Conservation (phyloP, 768 basidiomycete species). For the Strobilomyces dryophilus region DNA sequence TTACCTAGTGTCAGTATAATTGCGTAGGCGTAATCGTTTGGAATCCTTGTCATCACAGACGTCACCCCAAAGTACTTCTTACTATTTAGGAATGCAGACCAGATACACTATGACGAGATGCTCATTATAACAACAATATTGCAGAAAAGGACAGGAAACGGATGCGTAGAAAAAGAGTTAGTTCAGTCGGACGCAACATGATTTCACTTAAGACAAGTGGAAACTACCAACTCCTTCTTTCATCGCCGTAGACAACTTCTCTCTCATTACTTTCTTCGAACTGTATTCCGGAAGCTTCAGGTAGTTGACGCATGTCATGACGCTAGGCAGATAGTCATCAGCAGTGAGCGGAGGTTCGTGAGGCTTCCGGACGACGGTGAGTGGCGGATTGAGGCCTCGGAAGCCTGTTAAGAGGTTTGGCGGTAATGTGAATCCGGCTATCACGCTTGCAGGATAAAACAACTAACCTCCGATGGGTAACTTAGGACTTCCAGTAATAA, state of each 20-base stretch:
- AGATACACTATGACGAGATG: neutral
- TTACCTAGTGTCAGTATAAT: neutral
- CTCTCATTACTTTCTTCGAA: conserved; percentile 75
- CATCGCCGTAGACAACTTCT: conserved; percentile 82
- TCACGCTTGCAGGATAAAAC: neutral
- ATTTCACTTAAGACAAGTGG: conserved; percentile 76
- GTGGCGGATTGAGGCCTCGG: conserved; percentile 87
- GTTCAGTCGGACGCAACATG: conserved; percentile 6
- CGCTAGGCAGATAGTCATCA: conserved; percentile 93
- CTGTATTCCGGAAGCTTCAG: conserved; percentile 96
- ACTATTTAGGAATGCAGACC: neutral
- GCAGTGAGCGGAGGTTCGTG: conserved; percentile 88
- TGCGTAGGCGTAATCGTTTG: neutral
- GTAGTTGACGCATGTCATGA: conserved; percentile 99
- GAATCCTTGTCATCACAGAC: neutral
- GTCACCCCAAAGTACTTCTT: neutral
- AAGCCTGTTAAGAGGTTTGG: conserved; percentile 54
- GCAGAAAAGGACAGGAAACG: conserved; percentile 6
- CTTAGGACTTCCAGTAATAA: conserved; percentile 97
- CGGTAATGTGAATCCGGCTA: neutral
- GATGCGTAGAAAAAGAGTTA: conserved; percentile 23
- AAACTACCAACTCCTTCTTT: conserved; percentile 94
- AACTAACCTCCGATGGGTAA: conserved; percentile 87
- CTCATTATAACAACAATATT: conserved; percentile 14
- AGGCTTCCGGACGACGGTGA: conserved; percentile 96